phyloP scores from a whole-genome alignment of 768 basidiomycete genomes.

The Rhodotorula graminis region DNA sequence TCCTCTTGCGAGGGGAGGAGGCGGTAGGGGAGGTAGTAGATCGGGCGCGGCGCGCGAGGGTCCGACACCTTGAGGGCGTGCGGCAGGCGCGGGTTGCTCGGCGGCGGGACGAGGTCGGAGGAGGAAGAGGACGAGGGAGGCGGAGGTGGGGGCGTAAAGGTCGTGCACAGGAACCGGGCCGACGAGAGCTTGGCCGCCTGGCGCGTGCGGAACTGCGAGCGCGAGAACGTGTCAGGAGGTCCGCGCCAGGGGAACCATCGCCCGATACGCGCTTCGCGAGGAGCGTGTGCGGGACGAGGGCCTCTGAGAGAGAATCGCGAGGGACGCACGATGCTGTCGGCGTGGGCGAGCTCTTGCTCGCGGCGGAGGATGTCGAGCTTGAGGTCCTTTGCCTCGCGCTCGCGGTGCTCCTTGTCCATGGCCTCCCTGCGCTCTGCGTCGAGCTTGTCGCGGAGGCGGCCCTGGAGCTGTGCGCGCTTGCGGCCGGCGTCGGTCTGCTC shows the following conservation, averaged over 20 bases:
- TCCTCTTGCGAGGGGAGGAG: constrained; percentile 39
- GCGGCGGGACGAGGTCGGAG: not conserved
- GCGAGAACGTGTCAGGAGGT: not conserved
- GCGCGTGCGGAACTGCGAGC: constrained; percentile 37
- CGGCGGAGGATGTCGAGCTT: constrained; percentile 21
- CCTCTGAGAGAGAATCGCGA: too few species aligned
- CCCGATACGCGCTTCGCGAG: not conserved
- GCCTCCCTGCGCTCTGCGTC: constrained; percentile 18
- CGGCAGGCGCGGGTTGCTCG: constrained; percentile 19
- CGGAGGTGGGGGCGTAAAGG: constrained; percentile 23
- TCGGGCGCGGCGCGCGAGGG: constrained; percentile 28
- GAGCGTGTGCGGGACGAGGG: not conserved
- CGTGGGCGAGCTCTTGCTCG: constrained; percentile 34
- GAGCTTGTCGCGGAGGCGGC: constrained; percentile 33
- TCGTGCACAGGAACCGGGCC: constrained; percentile 42
- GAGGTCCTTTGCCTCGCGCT: constrained; percentile 26
- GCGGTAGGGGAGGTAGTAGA: constrained; percentile 42
- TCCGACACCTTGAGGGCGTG: constrained; percentile 27
- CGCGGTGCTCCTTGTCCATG: constrained; percentile 14
- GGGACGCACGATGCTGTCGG: constrained; percentile 32
- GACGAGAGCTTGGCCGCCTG: constrained; percentile 38
- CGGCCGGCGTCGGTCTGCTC: constrained; percentile 5
- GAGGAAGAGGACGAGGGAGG: constrained; percentile 1
- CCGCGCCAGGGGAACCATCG: too few species aligned
- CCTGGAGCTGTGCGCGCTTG: constrained; percentile 38